phyloP scores from a whole-genome alignment of 352 stramenopile species.

The Globisporangium orthogonon region DNA sequence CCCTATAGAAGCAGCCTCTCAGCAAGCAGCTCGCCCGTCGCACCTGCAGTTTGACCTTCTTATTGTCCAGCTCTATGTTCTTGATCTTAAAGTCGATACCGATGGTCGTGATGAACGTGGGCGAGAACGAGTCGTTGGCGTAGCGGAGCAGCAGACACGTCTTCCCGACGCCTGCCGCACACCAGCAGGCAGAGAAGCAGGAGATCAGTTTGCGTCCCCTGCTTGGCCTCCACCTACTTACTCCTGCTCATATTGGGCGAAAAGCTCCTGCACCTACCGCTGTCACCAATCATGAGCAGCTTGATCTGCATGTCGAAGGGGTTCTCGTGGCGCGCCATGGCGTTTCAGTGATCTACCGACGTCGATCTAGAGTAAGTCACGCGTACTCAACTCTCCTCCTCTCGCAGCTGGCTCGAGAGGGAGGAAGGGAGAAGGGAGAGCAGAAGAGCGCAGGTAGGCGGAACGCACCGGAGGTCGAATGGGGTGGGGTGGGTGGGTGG shows the following conservation, averaged over 20 bases:
- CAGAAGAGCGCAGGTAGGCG: too few species aligned
- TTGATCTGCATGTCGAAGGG: constrained; percentile 98
- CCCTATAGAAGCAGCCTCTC: background rate
- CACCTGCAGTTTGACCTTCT: constrained; percentile 96
- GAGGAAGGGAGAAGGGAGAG: background rate
- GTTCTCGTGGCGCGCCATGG: constrained; percentile 88
- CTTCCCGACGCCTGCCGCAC: constrained; percentile 73
- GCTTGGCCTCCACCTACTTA: too few species aligned
- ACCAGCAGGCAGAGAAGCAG: background rate
- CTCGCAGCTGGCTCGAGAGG: background rate
- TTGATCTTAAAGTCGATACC: constrained; percentile 92
- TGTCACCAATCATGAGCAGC: constrained; percentile 96
- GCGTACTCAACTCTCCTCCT: too few species aligned
- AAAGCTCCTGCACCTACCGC: constrained; percentile 51
- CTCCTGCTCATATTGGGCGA: too few species aligned
- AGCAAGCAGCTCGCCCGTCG: too few species aligned
- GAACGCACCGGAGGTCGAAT: background rate
- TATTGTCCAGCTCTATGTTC: constrained; percentile 92
- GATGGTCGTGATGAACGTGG: constrained; percentile 89
- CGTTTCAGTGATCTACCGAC: constrained; percentile 10
- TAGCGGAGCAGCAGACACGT: constrained; percentile 86
- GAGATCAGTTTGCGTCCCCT: too few species aligned
- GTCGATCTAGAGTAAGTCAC: too few species aligned
- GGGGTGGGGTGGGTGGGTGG: background rate
- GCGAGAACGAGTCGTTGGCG: constrained; percentile 88